Base-by-base conservation (phyloP, 2,329 filamentous ascomycete species). In the Teratosphaeria gauchensis region DNA sequence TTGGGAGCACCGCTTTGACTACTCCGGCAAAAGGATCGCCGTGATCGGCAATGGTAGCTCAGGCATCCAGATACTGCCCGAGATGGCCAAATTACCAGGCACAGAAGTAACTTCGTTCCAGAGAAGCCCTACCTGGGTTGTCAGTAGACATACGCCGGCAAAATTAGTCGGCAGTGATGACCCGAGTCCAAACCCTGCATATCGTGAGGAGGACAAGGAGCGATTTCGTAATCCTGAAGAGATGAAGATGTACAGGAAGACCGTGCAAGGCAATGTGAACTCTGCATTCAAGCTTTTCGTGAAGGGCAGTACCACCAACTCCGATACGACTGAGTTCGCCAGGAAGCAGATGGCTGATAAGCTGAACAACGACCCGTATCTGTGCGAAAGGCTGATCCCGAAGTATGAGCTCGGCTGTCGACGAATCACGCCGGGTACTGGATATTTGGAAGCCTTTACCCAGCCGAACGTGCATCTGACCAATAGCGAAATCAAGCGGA, bases 271-370 rank as follows among this genome's bases (percentile, higher is more conserved):
- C n/a, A 73, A 73, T 57, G 74, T 77, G 56, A 78, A 78, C 65
- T 69, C 66, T 16, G 62, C 74, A 2, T 78, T 78, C 63, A 71
- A 66, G 59, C 75, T 77, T 67, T 78, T 75, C 60, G 68, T 73
- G 46, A 71, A 75, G 56, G 75, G 72, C 46, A 76, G 75, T 2
- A 71, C 72, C 38, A 75, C 76, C 12, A 85, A 84, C 62, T 67
- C 72, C 0, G 73, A 76, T 2, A 68, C 80, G 14, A 76, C 77
- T 1, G 73, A 77, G 1, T 73, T 74, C 32, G 85, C 80, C 65
- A 75, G 71, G 4, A 68, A 77, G 56, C 71, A 82, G 52, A 86
- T 86, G 80, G 73, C 73, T 33, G 65, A 75, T 35, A 77, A 82
- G 0, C 70, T 86, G 0, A 71, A 70, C 0, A 76, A 78, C 57